Evolutionary conservation across 192 early-diverging fungal species (phyloP).

Genomic region (Linnemannia zychae): DNA sequence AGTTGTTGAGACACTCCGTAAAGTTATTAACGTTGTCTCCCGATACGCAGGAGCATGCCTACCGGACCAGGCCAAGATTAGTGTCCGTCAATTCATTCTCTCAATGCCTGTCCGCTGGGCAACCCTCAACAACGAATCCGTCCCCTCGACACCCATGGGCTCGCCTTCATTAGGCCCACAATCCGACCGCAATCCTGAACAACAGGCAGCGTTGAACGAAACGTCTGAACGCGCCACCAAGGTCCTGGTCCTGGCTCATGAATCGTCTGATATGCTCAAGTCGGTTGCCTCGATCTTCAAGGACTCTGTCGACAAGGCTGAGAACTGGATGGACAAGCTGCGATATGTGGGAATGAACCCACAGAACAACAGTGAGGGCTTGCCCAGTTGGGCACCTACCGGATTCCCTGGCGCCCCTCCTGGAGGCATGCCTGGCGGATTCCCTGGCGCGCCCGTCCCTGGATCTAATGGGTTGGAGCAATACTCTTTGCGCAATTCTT

Average conservation of each 20-base stretch:
- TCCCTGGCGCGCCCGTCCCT: constrained; percentile 21
- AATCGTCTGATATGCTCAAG: constrained; percentile 77
- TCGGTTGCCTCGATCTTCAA: constrained; percentile 77
- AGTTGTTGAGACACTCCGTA: constrained; percentile 84
- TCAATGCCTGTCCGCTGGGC: constrained; percentile 85
- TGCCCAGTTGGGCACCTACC: constrained; percentile 53
- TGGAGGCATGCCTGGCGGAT: constrained; percentile 44
- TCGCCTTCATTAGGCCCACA: constrained; percentile 55
- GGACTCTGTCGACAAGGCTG: constrained; percentile 76
- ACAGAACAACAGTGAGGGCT: constrained; percentile 49
- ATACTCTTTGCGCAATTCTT: constrained; percentile 45
- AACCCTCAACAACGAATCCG: constrained; percentile 60
- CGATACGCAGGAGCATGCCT: constrained; percentile 88
- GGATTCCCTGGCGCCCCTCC: constrained; percentile 31
- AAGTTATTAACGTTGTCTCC: constrained; percentile 89
- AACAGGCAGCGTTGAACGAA: constrained; percentile 35
- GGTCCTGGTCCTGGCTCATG: constrained; percentile 78
- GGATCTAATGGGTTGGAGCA: constrained; percentile 32
- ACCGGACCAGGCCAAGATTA: constrained; percentile 84
- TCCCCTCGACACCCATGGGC: constrained; percentile 57
- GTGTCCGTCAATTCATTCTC: constrained; percentile 88
- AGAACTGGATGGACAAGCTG: constrained; percentile 69
- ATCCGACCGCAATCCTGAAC: constrained; percentile 38
- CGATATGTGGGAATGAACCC: constrained; percentile 56
- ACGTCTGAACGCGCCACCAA: constrained; percentile 71